Conservation (phyloP, 768 basidiomycete species). For the Amanita thiersii region DNA sequence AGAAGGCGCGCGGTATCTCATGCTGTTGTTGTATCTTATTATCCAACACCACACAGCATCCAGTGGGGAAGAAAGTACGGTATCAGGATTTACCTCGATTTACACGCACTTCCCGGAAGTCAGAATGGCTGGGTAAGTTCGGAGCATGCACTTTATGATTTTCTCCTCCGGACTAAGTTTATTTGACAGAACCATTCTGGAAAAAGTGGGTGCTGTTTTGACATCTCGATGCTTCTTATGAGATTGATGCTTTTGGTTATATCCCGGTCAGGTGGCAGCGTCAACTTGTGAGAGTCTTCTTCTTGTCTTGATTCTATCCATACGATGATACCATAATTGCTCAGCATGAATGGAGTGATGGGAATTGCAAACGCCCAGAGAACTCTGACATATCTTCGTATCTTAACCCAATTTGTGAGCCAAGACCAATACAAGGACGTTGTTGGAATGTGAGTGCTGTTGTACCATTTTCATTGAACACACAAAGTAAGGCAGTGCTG, state of each 20-base stretch:
- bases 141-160: slow-evolving; percentile 5
- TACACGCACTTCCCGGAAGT: slow-evolving; percentile 63
- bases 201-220: slow-evolving; percentile 16
- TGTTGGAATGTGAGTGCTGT: slow-evolving; percentile 44
- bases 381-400: slow-evolving; percentile 72
- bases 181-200: slow-evolving; percentile 30
- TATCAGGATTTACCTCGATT: slow-evolving; percentile 78
- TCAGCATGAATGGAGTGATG: slow-evolving; percentile 73
- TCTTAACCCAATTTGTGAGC: slow-evolving; percentile 77
- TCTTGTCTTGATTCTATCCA: slow-evolving; percentile 10
- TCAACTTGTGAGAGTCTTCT: slow-evolving; percentile 49
- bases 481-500: neutral
- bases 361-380: slow-evolving; percentile 86
- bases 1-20: no score
- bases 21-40: neutral
- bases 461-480: neutral
- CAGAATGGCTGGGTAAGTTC: slow-evolving; percentile 72
- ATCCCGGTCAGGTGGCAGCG: slow-evolving; percentile 32
- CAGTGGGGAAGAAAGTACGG: slow-evolving; percentile 93
- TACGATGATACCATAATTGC: slow-evolving; percentile 10
- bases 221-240: slow-evolving; percentile 2
- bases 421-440: slow-evolving; percentile 73
- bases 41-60: slow-evolving; percentile 46
- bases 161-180: slow-evolving; percentile 7
- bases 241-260: neutral